These are phyloP conservation scores for Coemansia sp. DNA, from an alignment of 192 early-diverging fungal species.

Conservation along the genomic window DNA sequence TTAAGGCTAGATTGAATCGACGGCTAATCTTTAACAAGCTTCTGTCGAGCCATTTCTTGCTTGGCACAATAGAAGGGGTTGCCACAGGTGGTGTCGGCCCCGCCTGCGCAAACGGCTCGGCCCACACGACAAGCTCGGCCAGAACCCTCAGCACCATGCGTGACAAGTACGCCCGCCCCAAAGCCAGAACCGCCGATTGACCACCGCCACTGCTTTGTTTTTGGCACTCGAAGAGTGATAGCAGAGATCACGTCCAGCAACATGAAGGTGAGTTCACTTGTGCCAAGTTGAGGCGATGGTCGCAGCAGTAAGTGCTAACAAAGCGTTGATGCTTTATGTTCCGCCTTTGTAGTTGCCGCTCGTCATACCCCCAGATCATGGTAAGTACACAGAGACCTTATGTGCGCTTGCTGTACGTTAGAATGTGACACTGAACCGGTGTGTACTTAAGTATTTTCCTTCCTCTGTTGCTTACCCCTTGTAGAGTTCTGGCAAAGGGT, in stretches of 20 bases:
- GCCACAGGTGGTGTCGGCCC: not conserved
- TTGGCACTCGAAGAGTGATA: not conserved
- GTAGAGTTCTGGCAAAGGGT: slow-evolving; percentile 3
- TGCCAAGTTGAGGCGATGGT: not conserved
- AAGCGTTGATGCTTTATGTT: not conserved
- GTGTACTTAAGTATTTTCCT: no score
- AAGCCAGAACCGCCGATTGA: not conserved
- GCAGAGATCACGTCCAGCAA: not conserved
- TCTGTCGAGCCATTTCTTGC: no score
- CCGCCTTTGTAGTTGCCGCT: not conserved
- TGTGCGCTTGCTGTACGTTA: not conserved
- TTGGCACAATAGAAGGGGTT: not conserved
- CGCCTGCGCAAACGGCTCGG: not conserved
- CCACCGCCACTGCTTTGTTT: not conserved
- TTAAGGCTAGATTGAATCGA: not conserved
- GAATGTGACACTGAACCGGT: not conserved
- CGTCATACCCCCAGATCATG: slow-evolving; percentile 7
- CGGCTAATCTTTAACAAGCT: not conserved
- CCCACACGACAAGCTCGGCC: not conserved
- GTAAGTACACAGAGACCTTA: not conserved
- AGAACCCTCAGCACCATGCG: not conserved
- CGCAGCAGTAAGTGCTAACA: not conserved
- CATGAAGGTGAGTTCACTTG: not conserved
- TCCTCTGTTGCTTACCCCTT: not conserved
- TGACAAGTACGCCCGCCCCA: not conserved